phyloP scores from a whole-genome alignment of 2,329 filamentous ascomycete species.

The Waltergamsia citrina region DNA sequence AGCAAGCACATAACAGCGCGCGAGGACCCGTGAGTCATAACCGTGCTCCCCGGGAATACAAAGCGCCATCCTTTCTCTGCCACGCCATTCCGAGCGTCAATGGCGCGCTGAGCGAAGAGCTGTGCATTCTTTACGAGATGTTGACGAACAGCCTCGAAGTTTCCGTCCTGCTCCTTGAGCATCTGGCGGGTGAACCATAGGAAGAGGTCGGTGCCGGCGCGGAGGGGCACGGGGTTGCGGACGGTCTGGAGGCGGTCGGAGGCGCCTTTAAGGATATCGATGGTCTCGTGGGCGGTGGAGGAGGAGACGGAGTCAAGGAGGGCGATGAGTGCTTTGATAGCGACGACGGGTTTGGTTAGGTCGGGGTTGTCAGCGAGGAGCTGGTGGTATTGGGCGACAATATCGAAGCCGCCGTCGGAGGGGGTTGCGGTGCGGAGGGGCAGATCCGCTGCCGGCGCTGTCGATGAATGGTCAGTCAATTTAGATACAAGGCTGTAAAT shows the following conservation, averaged over 20 bases:
- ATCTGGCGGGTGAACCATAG: conserved; percentile 83
- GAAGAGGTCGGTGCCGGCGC: conserved; percentile 91
- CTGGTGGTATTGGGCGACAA: conserved; percentile 44
- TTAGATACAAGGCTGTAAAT: no score
- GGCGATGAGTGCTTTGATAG: conserved; percentile 83
- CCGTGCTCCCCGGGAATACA: conserved; percentile 65
- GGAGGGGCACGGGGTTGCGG: conserved; percentile 82
- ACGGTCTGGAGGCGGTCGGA: conserved; percentile 71
- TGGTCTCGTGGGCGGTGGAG: conserved; percentile 87
- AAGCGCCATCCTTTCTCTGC: conserved; percentile 71
- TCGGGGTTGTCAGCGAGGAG: conserved; percentile 61
- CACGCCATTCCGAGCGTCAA: conserved; percentile 75
- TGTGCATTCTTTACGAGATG: conserved; percentile 81
- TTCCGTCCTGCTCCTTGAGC: conserved; percentile 44
- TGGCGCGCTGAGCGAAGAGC: conserved; percentile 78
- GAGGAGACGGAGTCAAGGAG: conserved; percentile 72
- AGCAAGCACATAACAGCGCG: conserved; percentile 75
- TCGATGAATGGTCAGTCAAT: no score
- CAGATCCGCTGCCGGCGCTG: neutral
- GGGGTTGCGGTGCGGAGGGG: neutral
- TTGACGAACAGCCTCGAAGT: conserved; percentile 71
- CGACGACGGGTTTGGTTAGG: conserved; percentile 90
- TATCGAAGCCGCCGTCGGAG: conserved; percentile 14
- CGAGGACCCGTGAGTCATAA: conserved; percentile 87
- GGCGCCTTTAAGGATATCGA: conserved; percentile 72